Evolutionary conservation across 1,139 yeast genomes (phyloP).

Genomic region (Pichia norvegensis): DNA sequence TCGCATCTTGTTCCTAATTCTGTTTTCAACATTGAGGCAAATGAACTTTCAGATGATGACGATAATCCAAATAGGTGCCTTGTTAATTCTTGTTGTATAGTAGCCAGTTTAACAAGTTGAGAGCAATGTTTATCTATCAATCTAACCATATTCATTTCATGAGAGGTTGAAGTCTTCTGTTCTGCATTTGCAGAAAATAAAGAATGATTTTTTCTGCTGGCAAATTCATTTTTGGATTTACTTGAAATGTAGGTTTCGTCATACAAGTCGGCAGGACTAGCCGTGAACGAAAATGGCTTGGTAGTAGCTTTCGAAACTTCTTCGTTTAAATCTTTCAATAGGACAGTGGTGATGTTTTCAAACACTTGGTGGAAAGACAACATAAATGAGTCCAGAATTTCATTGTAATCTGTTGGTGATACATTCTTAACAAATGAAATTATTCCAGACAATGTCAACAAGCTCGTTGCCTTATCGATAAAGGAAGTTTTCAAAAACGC

Average conservation of each 20-base stretch:
- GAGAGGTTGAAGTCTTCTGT: neutral
- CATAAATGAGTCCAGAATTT: constrained; percentile 29
- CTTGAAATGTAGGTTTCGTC: constrained; percentile 10
- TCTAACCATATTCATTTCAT: constrained; percentile 8
- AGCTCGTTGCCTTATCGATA: constrained; percentile 16
- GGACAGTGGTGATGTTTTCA: constrained; percentile 26
- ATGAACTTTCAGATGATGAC: constrained; percentile 39
- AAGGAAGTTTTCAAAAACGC: constrained; percentile 12
- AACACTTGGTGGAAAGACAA: constrained; percentile 25
- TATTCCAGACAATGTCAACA: constrained; percentile 48
- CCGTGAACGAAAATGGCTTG: constrained; percentile 17
- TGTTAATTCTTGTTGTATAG: constrained; percentile 59
- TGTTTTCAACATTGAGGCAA: constrained; percentile 39
- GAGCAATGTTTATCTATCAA: constrained; percentile 4
- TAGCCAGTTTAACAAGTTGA: constrained; percentile 21
- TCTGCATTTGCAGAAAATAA: constrained; percentile 8
- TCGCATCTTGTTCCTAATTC: constrained; percentile 35
- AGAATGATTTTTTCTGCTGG: constrained; percentile 8
- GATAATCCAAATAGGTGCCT: constrained; percentile 61
- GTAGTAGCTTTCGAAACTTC: constrained; percentile 15
- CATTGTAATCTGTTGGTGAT: constrained; percentile 35
- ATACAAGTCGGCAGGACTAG: constrained; percentile 18
- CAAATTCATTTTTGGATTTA: constrained; percentile 9
- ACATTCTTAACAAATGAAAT: constrained; percentile 60
- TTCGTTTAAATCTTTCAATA: constrained; percentile 28